Evolutionary conservation across 169 alveolate species (phyloP).

Genomic region (Perkinsus marinus): DNA sequence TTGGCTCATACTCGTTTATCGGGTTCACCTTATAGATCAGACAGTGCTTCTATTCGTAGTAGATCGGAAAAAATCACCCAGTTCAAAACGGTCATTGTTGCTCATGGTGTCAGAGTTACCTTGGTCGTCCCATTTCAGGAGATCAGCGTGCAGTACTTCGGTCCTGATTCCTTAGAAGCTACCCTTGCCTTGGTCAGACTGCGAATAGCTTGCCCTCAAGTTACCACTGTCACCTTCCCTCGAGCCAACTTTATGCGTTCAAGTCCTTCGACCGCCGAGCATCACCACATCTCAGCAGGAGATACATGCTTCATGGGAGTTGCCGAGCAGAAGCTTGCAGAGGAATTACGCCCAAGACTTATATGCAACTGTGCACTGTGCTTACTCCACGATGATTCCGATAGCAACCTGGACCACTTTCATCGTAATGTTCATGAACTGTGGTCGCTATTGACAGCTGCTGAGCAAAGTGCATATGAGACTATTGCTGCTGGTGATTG

Average conservation of each 20-base stretch:
- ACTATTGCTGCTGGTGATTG: neutral
- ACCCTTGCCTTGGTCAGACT: neutral
- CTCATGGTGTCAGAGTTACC: too few species aligned
- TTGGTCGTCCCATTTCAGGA: neutral
- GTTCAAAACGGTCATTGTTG: too few species aligned
- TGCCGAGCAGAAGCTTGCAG: neutral
- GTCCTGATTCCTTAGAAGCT: neutral
- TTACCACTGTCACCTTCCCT: neutral
- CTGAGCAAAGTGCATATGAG: neutral
- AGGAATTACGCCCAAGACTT: neutral
- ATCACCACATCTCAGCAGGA: too few species aligned
- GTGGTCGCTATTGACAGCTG: neutral
- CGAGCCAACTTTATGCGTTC: neutral
- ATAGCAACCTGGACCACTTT: neutral
- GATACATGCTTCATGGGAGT: neutral
- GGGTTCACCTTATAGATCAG: too few species aligned
- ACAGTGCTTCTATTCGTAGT: too few species aligned
- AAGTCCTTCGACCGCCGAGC: too few species aligned
- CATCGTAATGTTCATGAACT: neutral
- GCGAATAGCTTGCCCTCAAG: neutral
- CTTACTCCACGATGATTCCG: neutral
- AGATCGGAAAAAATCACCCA: too few species aligned
- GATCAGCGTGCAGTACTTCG: neutral
- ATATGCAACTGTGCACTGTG: neutral
- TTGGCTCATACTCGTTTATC: too few species aligned